Base-by-base conservation (phyloP, 208 protist genomes). In the Acanthamoeba sp. region DNA sequence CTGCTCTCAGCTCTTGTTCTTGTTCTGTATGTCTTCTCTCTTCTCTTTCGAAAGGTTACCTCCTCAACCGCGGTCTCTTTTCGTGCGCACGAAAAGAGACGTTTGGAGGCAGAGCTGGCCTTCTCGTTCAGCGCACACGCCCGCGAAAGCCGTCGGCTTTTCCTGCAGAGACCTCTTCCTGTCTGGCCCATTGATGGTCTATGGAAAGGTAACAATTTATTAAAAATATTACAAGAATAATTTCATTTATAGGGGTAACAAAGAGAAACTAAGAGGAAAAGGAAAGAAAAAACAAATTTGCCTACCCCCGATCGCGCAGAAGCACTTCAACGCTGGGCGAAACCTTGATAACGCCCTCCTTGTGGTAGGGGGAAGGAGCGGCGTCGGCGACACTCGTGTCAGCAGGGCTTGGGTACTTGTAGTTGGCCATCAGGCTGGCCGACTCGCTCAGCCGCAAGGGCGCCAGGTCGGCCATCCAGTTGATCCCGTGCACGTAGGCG, bases 361-460 rank as follows among this genome's bases (percentile, higher is more conserved):
- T 3, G 20, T 52, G 73, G 42, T 52, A 52, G 34, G 20, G 40
- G 3, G 73, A 14, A n/a, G 66, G 29, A 6, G 48, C 14, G 64
- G 34, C 64, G 7, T 3, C 40, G 14, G 36, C 34, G 34, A 24
- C 24, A 4, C 18, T 45, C 38, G 10, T 4, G 73, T 29, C 40
- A 38, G 73, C 38, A 3, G 73, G 73, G 22, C 7, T n/a, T 3
- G 73, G 73, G 82, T 94, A 94, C 32, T 57, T 45, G 84, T 95
- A 95, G 91, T 95, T 95, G 91, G 94, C 94, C 94, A 95, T 95
- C 22, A 95, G 42, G 29, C 94, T 78, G 36, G 57, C 73, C 29
- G 94, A 95, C 50, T 89, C 42, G 48, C 38, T 16, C 36, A 94
- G 71, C 22, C 94, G 91, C 32, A 66, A 9, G 7, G 76, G 59